A percentile compares a stretch with the other conserved stretches of the same genome.
These are phyloP conservation scores for Hygrophorus pudorinus DNA, from an alignment of 768 basidiomycete genomes.

Conservation along the genomic window DNA sequence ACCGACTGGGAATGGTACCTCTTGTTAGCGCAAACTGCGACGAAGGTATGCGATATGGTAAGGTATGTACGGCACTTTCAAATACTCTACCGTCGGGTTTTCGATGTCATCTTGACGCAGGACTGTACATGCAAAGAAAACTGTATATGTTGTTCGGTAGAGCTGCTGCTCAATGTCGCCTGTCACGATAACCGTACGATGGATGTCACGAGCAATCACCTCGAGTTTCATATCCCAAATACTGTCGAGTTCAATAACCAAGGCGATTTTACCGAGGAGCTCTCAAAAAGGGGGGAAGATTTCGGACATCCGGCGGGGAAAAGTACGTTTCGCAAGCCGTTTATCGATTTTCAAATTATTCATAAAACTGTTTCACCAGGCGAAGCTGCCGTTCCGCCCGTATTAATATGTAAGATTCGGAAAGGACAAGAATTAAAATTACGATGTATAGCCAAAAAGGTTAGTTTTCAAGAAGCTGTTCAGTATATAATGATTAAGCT, in stretches of 20 bases:
- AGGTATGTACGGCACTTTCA: constrained; percentile 32
- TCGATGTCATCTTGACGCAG: constrained; percentile 28
- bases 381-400: constrained; percentile 51
- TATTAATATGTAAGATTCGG: constrained; percentile 84
- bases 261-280: constrained; percentile 44
- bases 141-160: constrained; percentile 82
- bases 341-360: constrained; percentile 6
- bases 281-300: constrained; percentile 58
- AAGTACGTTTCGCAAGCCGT: constrained; percentile 32
- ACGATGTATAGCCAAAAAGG: constrained; percentile 89
- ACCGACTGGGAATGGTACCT: constrained; percentile 91
- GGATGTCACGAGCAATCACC: constrained; percentile 79
- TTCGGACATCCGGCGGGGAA: constrained; percentile 85
- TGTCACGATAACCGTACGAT: constrained; percentile 68
- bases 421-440: constrained; percentile 88
- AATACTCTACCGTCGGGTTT: not conserved
- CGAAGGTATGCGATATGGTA: constrained; percentile 73
- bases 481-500: not conserved
- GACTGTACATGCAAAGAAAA: constrained; percentile 85
- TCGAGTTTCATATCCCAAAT: constrained; percentile 48
- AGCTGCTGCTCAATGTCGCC: constrained; percentile 64
- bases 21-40: constrained; percentile 82
- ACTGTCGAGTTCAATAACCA: constrained; percentile 20
- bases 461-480: constrained; percentile 15
- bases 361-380: constrained; percentile 25